Base-by-base conservation (phyloP, 768 basidiomycete species). In the Phanerochaete sordida region DNA sequence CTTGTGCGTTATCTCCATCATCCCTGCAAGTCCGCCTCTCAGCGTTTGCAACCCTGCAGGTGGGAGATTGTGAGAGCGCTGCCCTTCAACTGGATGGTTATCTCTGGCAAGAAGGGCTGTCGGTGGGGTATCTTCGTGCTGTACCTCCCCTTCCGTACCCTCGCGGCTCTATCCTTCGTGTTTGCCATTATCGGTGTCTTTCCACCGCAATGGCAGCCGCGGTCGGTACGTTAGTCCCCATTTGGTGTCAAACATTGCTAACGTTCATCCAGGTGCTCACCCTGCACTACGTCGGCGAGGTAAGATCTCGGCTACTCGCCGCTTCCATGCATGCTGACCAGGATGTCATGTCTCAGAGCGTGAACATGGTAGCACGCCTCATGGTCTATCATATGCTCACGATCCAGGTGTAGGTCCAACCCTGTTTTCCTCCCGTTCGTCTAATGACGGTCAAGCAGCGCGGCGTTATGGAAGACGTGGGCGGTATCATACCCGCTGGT, bases 131-230 rank as follows among this genome's bases (percentile, higher is more conserved):
- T 44, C 4, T n/a, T 23, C 21, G 30, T 26, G 11, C 19, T 57
- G 13, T 57, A 46, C 46, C 21, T 47, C 13, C 56, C 56, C n/a
- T 24, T 57, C 11, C 46, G 45, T 12, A 16, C 46, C 12, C 56
- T 57, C 23, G 43, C 56, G 2, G 45, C 31, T 26, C 21, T 57
- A 9, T 47, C 43, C 19, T 45, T 57, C 45, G 56, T 6, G 21
- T 48, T 26, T 16, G 27, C 46, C 24, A 57, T 57, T 24, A 24
- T 48, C 15, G 7, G 26, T 15, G 13, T 47, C 1, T 33, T 46
- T 21, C 56, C 56, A 1, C 44, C 56, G 28, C 56, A 26, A 48
- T 57, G 56, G 56, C 56, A 57, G 45, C 56, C 56, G 6, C 16
- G 9, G 9, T 33, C 30, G 15, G 56, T 57, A 33, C 23, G 56